These are phyloP conservation scores for Leucosporidium yakuticum DNA, from an alignment of 768 basidiomycete species.

Conservation along the genomic window DNA sequence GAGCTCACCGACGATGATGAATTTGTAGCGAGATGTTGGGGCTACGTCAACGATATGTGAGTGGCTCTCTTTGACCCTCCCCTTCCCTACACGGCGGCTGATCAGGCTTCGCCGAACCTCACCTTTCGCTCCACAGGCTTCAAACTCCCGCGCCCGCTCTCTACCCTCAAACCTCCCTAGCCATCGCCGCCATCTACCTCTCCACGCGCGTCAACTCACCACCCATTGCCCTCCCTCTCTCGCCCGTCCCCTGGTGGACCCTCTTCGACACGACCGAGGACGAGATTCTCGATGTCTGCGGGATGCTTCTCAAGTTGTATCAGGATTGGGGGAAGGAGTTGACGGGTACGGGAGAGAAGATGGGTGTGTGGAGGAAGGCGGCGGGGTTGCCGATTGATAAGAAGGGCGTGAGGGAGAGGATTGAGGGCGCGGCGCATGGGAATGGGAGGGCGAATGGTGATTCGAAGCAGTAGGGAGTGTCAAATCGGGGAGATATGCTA, in stretches of 20 bases:
- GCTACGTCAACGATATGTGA: slow-evolving; percentile 91
- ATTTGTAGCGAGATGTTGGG: slow-evolving; percentile 78
- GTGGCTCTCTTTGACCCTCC: slow-evolving; percentile 41
- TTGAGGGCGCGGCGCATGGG: background rate
- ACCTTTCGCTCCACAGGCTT: slow-evolving; percentile 52
- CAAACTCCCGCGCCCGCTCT: slow-evolving; percentile 89
- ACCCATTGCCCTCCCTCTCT: slow-evolving; percentile 63
- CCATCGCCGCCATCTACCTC: slow-evolving; percentile 81
- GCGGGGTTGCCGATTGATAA: slow-evolving; percentile 19
- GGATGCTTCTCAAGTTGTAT: slow-evolving; percentile 32
- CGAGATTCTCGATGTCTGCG: slow-evolving; percentile 25
- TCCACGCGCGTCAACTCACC: slow-evolving; percentile 59
- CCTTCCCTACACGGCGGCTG: background rate
- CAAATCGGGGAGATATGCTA: too few species aligned
- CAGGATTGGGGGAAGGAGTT: slow-evolving; percentile 22
- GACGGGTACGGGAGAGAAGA: background rate
- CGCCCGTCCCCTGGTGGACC: slow-evolving; percentile 78
- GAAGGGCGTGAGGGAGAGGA: slow-evolving; percentile 19
- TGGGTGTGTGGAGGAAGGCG: slow-evolving; percentile 23
- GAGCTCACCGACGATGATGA: slow-evolving; percentile 68
- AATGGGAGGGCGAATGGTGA: background rate
- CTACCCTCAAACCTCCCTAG: slow-evolving; percentile 82
- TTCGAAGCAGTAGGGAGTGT: background rate
- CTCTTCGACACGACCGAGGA: slow-evolving; percentile 68
- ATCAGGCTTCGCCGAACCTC: background rate